Evolutionary conservation across 352 stramenopile species (phyloP).

Genomic region (Peronosclerospora sorghi): DNA sequence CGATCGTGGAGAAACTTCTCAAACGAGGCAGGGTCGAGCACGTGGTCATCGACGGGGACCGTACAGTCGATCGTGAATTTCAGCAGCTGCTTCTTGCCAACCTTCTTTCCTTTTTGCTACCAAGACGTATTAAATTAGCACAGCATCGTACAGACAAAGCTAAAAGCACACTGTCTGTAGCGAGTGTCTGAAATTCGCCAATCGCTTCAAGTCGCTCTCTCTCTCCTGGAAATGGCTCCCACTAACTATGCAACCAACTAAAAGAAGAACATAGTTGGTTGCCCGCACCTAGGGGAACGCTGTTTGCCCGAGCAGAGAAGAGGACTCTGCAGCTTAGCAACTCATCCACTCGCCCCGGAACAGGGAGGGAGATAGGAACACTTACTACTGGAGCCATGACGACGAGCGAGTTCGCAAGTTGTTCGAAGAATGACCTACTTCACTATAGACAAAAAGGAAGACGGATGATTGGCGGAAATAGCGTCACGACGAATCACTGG

Average conservation of each 20-base stretch:
- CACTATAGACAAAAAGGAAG: background rate
- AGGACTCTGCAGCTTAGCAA: constrained; percentile 80
- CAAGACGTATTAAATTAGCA: constrained; percentile 7
- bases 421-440: constrained; percentile 25
- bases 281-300: constrained; percentile 85
- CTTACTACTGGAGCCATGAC: constrained; percentile 50
- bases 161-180: constrained; percentile 5
- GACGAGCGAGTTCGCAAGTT: constrained; percentile 6
- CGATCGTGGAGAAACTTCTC: constrained; percentile 99
- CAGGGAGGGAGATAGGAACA: constrained; percentile 3
- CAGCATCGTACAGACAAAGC: background rate
- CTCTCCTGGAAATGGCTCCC: constrained; percentile 4
- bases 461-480: constrained; percentile 20
- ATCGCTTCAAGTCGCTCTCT: constrained; percentile 8
- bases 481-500: constrained; percentile 19
- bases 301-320: constrained; percentile 84
- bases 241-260: constrained; percentile 31
- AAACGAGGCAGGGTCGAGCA: constrained; percentile 97
- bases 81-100: constrained; percentile 83
- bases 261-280: background rate
- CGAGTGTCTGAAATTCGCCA: constrained; percentile 13
- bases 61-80: constrained; percentile 93
- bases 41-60: constrained; percentile 97
- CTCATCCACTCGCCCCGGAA: constrained; percentile 32
- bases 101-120: constrained; percentile 80